A percentile compares a stretch with the other conserved stretches of the same genome.
Conservation (phyloP, 2,329 filamentous ascomycete genomes). For the Rhynchosporium graminicola region DNA sequence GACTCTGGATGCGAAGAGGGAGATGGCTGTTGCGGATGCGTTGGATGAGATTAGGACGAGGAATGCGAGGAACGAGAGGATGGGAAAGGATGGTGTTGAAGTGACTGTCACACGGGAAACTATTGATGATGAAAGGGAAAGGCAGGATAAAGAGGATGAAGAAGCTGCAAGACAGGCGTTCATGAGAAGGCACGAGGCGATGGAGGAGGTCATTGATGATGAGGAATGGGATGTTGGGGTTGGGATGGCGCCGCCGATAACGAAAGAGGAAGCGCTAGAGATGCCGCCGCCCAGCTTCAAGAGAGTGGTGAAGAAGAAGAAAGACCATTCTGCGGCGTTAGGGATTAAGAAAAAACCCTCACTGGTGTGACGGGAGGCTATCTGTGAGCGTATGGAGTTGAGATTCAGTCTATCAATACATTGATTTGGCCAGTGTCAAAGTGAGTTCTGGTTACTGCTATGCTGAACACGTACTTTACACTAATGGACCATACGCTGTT, state of each 20-base stretch:
- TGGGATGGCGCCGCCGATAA: slow-evolving; percentile 42
- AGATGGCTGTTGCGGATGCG: slow-evolving; percentile 96
- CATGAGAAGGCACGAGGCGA: slow-evolving; percentile 43
- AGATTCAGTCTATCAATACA: not conserved
- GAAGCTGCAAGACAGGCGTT: slow-evolving; percentile 82
- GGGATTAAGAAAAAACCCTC: slow-evolving; percentile 85
- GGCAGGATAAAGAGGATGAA: slow-evolving; percentile 78
- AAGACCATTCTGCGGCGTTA: slow-evolving; percentile 70
- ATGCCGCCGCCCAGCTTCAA: slow-evolving; percentile 69
- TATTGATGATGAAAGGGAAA: slow-evolving; percentile 61
- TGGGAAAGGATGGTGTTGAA: slow-evolving; percentile 66
- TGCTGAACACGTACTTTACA: slow-evolving; percentile 1
- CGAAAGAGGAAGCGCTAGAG: slow-evolving; percentile 41
- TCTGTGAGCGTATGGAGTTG: not conserved
- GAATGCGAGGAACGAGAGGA: slow-evolving; percentile 84
- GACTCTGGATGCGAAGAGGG: slow-evolving; percentile 85
- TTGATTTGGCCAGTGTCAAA: slow-evolving; percentile 4
- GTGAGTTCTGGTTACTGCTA: slow-evolving; percentile 1
- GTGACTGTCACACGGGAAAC: slow-evolving; percentile 53
- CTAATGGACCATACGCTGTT: not conserved
- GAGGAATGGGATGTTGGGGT: slow-evolving; percentile 37
- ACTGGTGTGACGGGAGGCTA: slow-evolving; percentile 48
- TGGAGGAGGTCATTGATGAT: slow-evolving; percentile 41
- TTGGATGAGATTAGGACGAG: slow-evolving; percentile 90
- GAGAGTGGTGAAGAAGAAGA: slow-evolving; percentile 82